Evolutionary conservation across 257 asterid genomes (phyloP).

Genomic region (Apocynum venetum): DNA sequence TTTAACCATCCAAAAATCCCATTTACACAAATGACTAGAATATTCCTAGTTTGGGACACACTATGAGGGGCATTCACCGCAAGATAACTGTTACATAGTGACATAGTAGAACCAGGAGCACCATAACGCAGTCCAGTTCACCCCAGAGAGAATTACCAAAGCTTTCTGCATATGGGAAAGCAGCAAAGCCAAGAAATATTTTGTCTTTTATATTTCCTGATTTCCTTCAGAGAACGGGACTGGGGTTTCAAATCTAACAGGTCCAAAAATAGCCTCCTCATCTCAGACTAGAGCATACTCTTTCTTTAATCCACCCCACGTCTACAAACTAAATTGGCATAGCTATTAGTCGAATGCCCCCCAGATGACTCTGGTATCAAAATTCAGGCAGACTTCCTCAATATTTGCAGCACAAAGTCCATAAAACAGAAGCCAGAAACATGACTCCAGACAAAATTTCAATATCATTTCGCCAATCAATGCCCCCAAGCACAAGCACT

Average conservation of each 20-base stretch:
- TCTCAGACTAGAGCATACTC: neutral
- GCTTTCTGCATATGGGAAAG: neutral
- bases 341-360: neutral
- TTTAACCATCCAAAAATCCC: no score
- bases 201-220: neutral
- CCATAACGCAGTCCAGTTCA: no score
- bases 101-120: no score
- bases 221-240: neutral
- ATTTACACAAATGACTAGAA: neutral
- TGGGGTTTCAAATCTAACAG: neutral
- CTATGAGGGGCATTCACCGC: no score
- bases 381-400: neutral
- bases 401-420: neutral
- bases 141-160: neutral
- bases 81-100: no score
- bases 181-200: neutral
- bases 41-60: no score
- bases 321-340: neutral
- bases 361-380: no score
- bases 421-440: neutral
- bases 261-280: neutral
- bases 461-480: neutral
- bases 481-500: slow-evolving; percentile 30
- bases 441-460: neutral
- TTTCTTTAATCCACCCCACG: neutral